Evolutionary conservation across 805 yeast species (phyloP).

Genomic region (Brettanomyces naardenensis): DNA sequence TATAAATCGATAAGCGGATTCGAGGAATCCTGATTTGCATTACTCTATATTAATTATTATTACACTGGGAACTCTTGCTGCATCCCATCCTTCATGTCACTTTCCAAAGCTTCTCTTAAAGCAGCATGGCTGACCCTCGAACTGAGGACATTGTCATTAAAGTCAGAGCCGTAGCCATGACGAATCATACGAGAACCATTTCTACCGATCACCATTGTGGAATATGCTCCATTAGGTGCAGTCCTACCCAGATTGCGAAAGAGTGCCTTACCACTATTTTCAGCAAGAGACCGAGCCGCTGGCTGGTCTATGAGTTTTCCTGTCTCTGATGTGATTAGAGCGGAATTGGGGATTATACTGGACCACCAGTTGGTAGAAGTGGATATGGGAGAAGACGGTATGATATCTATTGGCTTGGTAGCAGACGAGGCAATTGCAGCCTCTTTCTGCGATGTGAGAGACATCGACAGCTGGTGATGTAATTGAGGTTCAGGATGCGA

Average conservation of each 20-base stretch:
- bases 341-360: slow-evolving; percentile 23
- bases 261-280: neutral
- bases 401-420: neutral
- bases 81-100: slow-evolving; percentile 14
- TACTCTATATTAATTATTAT: no score
- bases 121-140: slow-evolving; percentile 40
- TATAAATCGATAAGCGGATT: slow-evolving; percentile 9
- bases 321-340: slow-evolving; percentile 24
- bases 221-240: slow-evolving; percentile 27
- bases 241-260: neutral
- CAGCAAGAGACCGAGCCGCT: slow-evolving; percentile 9
- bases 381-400: neutral
- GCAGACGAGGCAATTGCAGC: neutral
- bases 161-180: slow-evolving; percentile 35
- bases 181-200: slow-evolving; percentile 32
- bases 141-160: slow-evolving; percentile 25
- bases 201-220: slow-evolving; percentile 34
- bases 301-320: slow-evolving; percentile 23
- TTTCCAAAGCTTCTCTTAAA: slow-evolving; percentile 35
- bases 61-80: no score
- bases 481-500: neutral
- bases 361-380: slow-evolving; percentile 16
- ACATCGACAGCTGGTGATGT: neutral
- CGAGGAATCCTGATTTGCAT: neutral
- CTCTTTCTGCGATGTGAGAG: neutral